Evolutionary conservation across 192 early-diverging fungal genomes (phyloP).

Genomic region (Irineochytrium annulatum): DNA sequence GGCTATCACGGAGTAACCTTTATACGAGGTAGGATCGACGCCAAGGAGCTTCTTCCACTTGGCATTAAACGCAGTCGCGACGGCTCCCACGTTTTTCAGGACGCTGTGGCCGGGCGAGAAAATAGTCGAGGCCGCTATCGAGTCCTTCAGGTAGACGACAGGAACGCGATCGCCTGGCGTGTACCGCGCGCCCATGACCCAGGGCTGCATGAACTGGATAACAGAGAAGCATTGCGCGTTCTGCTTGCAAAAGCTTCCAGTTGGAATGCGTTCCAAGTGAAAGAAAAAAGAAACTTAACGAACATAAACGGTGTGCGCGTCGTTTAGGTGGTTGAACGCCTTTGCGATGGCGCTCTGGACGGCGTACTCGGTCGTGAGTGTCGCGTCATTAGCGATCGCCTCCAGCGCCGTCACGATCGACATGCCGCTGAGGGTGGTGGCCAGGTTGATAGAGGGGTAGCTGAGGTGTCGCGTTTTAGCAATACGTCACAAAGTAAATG

Average conservation of each 20-base stretch:
- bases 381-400: background rate
- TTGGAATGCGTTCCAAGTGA: too few relatives aligned
- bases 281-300: too few relatives aligned
- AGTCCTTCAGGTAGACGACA: background rate
- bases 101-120: background rate
- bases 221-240: background rate
- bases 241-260: too few relatives aligned
- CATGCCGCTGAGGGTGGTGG: background rate
- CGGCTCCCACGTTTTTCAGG: too few relatives aligned
- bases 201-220: constrained; percentile 4
- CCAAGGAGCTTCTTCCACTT: background rate
- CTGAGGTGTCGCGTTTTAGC: too few relatives aligned
- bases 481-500: too few relatives aligned
- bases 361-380: background rate
- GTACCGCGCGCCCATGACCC: background rate
- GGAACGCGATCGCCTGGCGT: background rate
- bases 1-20: background rate
- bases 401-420: background rate
- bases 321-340: background rate
- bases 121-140: background rate
- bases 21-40: background rate
- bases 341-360: background rate
- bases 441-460: background rate
- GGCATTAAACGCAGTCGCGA: background rate
- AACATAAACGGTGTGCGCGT: background rate